Evolutionary conservation across 495 filamentous ascomycete genomes (phyloP).

Genomic region (Halenospora varia): DNA sequence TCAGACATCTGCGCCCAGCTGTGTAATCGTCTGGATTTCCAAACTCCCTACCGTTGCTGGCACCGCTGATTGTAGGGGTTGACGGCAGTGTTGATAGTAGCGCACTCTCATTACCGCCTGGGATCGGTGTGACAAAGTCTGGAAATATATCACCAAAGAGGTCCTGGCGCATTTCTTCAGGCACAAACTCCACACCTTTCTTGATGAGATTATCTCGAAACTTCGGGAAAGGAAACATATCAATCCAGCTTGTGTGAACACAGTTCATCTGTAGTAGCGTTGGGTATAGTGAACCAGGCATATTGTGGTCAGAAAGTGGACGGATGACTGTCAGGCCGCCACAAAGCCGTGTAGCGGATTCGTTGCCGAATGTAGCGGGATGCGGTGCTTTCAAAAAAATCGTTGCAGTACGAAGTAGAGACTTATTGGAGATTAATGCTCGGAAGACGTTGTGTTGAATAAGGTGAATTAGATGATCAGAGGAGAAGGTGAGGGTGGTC

Average conservation of each 20-base stretch:
- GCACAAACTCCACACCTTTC: conserved; percentile 17
- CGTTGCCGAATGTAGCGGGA: background rate
- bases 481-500: conserved; percentile 5
- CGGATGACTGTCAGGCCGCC: conserved; percentile 11
- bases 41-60: background rate
- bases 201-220: conserved; percentile 32
- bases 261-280: conserved; percentile 17
- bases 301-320: background rate
- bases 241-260: conserved; percentile 26
- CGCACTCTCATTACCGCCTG: background rate
- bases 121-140: conserved; percentile 15
- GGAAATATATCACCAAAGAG: conserved; percentile 20
- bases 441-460: conserved; percentile 18
- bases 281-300: conserved; percentile 15
- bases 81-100: background rate
- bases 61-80: background rate
- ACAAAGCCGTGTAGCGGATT: conserved; percentile 7
- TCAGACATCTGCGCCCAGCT: conserved; percentile 12
- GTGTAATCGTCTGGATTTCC: conserved; percentile 5
- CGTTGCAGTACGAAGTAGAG: conserved; percentile 1
- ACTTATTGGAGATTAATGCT: conserved; percentile 14
- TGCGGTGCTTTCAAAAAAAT: background rate
- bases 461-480: conserved; percentile 17
- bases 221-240: conserved; percentile 30
- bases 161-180: conserved; percentile 25